phyloP scores from a whole-genome alignment of 2,329 filamentous ascomycete species.

The Chaetomiaceae sp. region DNA sequence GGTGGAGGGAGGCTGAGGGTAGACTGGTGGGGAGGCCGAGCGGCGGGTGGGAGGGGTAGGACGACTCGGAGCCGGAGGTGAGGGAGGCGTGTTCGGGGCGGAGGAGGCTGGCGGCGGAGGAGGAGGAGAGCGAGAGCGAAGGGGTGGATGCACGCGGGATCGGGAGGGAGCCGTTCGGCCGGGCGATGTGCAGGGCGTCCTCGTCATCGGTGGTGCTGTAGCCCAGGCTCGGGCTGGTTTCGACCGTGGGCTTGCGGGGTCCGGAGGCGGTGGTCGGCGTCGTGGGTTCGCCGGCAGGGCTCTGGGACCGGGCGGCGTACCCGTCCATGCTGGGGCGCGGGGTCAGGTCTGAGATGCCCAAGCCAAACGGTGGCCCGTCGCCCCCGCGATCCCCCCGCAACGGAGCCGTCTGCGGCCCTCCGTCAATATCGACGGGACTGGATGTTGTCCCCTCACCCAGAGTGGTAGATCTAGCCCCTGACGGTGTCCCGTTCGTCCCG shows the following conservation, averaged over 20 bases:
- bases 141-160: constrained; percentile 27
- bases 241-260: constrained; percentile 19
- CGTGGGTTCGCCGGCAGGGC: constrained; percentile 7
- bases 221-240: constrained; percentile 46
- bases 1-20: not conserved
- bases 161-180: constrained; percentile 5
- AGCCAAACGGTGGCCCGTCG: constrained; percentile 30
- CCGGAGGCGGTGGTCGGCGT: constrained; percentile 19
- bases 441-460: constrained; percentile 10
- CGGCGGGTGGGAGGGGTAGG: constrained; percentile 41
- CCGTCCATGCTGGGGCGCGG: constrained; percentile 43
- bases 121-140: constrained; percentile 26
- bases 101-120: constrained; percentile 18
- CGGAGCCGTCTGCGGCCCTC: constrained; percentile 15
- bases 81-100: constrained; percentile 31
- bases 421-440: constrained; percentile 20
- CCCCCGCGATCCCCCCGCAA: constrained; percentile 22
- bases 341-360: constrained; percentile 42
- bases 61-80: constrained; percentile 58
- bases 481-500: not conserved
- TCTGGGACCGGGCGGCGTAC: constrained; percentile 33
- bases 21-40: too few relatives aligned
- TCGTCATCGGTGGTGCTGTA: constrained; percentile 82
- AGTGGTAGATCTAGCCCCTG: too few relatives aligned
- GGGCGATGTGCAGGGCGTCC: constrained; percentile 57